Conservation (phyloP, 2,329 filamentous ascomycete genomes). For the Coniochaeta prunicola region DNA sequence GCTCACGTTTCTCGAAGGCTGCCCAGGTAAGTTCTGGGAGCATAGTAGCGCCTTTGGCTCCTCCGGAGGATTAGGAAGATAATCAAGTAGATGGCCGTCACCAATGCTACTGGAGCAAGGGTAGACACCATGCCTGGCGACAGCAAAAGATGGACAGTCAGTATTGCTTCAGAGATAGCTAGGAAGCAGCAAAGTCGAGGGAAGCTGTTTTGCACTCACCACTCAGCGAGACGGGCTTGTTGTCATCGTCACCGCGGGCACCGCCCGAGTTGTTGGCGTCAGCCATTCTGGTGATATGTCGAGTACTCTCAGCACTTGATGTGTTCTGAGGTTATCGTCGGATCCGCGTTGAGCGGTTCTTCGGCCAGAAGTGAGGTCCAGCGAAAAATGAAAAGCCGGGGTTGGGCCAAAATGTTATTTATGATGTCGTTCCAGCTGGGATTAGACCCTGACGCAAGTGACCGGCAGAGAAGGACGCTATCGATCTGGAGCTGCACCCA, state of each 20-base stretch:
- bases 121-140: constrained; percentile 33
- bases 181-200: not conserved
- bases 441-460: not conserved
- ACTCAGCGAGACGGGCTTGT: not conserved
- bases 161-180: not conserved
- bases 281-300: not conserved
- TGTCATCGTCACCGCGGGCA: not conserved
- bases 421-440: not conserved
- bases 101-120: constrained; percentile 28
- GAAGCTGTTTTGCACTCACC: not conserved
- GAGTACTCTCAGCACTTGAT: too few species aligned
- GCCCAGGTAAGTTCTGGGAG: constrained; percentile 42
- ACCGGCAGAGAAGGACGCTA: not conserved
- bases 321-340: too few species aligned
- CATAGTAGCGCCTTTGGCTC: constrained; percentile 39
- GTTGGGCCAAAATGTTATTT: not conserved
- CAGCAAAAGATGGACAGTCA: not conserved
- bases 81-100: constrained; percentile 30
- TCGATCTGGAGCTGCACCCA: not conserved
- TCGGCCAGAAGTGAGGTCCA: not conserved
- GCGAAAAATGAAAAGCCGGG: not conserved
- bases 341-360: not conserved
- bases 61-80: constrained; percentile 38
- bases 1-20: constrained; percentile 32
- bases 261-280: not conserved